These are phyloP conservation scores for Sarocladium oryzae DNA, from an alignment of 2,329 filamentous ascomycete genomes.

Conservation along the genomic window DNA sequence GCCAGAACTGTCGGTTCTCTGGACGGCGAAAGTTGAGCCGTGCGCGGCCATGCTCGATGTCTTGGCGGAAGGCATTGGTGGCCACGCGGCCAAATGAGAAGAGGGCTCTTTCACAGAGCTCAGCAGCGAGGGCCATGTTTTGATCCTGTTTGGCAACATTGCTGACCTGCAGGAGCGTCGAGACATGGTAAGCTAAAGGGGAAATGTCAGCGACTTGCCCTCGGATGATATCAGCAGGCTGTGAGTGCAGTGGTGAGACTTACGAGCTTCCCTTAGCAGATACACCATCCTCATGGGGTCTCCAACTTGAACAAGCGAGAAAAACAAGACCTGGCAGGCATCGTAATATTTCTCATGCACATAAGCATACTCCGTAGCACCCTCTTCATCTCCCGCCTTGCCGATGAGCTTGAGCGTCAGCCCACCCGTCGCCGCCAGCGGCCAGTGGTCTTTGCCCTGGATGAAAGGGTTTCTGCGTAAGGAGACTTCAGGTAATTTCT, in stretches of 20 bases:
- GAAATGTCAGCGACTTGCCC: not conserved
- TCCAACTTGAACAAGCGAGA: conserved; percentile 70
- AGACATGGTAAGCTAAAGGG: conserved; percentile 72
- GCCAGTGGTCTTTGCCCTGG: conserved; percentile 84
- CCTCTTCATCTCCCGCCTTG: conserved; percentile 24
- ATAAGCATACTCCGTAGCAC: conserved; percentile 65
- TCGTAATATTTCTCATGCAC: conserved; percentile 70
- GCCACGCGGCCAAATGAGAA: conserved; percentile 90
- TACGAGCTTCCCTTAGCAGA: conserved; percentile 47
- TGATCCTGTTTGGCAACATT: conserved; percentile 88
- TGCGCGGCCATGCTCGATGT: conserved; percentile 70
- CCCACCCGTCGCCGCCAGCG: conserved; percentile 69
- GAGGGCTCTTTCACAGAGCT: conserved; percentile 82
- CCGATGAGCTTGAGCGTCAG: conserved; percentile 66
- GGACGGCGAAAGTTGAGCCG: conserved; percentile 73
- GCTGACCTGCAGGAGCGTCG: conserved; percentile 86
- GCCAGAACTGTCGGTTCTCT: conserved; percentile 89
- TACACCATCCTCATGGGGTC: conserved; percentile 78
- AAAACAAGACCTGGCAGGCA: conserved; percentile 68
- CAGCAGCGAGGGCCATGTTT: conserved; percentile 77
- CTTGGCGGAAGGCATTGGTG: conserved; percentile 72
- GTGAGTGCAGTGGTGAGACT: conserved; percentile 16
- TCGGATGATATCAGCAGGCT: not conserved
- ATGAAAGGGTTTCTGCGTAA: conserved; percentile 76
- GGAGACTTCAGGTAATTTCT: conserved; percentile 63